A percentile compares a stretch with the other conserved stretches of the same genome.
Conservation (phyloP, 169 alveolate genomes). For the Prorocentrum cordatum region DNA sequence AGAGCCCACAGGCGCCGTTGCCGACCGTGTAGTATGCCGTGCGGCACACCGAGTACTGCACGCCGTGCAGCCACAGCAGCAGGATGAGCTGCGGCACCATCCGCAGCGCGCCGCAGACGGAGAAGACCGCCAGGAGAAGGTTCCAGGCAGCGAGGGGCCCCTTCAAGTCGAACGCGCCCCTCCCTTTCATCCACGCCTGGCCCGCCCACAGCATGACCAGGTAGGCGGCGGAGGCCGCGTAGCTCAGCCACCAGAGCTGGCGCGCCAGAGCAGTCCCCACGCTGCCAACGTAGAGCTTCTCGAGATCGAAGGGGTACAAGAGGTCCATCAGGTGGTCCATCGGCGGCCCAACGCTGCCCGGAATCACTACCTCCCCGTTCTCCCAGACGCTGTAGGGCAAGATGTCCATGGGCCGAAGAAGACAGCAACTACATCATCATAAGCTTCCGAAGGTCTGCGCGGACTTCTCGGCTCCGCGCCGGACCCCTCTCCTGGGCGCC, state of each 20-base stretch:
- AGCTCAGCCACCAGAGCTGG: constrained; percentile 6
- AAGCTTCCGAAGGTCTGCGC: no score
- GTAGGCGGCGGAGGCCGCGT: constrained; percentile 10
- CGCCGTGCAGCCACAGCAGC: constrained; percentile 71
- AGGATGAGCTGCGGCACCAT: constrained; percentile 72
- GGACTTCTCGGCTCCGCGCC: no score
- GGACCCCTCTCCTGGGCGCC: no score
- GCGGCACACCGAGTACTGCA: constrained; percentile 74
- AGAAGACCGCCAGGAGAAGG: constrained; percentile 11
- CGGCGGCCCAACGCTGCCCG: no score
- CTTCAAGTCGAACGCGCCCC: neutral
- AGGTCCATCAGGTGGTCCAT: no score
- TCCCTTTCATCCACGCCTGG: neutral
- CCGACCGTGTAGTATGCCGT: constrained; percentile 77
- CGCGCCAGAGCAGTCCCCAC: no score
- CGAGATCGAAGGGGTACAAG: no score
- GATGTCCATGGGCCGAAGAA: no score
- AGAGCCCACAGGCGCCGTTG: constrained; percentile 76
- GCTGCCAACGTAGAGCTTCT: no score
- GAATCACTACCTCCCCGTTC: no score
- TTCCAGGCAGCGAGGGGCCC: constrained; percentile 75
- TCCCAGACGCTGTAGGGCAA: no score
- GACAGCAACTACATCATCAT: no score
- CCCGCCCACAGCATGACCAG: neutral
- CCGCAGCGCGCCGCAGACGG: constrained; percentile 33